Percentiles rank a stretch among this genome's conserved stretches.
phyloP scores from a whole-genome alignment of 495 filamentous ascomycete genomes.

The Beverwykella pulmonaria region DNA sequence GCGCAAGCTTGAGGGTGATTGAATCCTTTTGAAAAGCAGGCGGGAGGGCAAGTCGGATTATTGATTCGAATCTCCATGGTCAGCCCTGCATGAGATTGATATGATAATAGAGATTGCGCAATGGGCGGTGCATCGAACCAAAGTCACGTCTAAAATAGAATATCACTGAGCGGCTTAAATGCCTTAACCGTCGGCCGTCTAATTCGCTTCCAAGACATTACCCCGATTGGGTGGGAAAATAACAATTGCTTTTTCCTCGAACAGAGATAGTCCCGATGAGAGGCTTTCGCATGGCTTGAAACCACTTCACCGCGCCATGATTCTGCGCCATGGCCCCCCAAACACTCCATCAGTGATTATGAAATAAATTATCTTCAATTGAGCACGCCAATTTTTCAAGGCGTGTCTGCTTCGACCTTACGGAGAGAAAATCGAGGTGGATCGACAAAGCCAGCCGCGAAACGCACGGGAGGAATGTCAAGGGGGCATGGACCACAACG shows the following conservation, averaged over 20 bases:
- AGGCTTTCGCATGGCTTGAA: not conserved
- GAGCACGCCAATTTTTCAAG: too few relatives aligned
- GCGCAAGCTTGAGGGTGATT: too few relatives aligned
- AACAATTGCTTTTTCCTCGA: not conserved
- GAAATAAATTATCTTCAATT: not conserved
- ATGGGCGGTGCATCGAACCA: not conserved
- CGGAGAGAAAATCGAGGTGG: not conserved
- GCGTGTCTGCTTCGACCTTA: too few relatives aligned
- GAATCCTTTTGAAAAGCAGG: not conserved
- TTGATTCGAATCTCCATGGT: not conserved
- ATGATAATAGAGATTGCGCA: not conserved
- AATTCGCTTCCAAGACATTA: not conserved
- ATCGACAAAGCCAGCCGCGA: not conserved
- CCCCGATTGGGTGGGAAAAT: not conserved
- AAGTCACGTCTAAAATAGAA: not conserved
- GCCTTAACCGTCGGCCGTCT: not conserved
- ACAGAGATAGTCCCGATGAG: not conserved
- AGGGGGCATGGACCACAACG: not conserved
- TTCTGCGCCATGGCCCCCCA: not conserved
- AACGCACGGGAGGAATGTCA: not conserved
- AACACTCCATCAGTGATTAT: not conserved
- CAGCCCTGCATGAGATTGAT: too few relatives aligned
- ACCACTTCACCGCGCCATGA: not conserved
- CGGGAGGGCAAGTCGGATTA: not conserved
- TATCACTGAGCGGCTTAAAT: not conserved